phyloP scores from a whole-genome alignment of 805 yeast species.

The Zygosaccharomyces pseudorouxii region DNA sequence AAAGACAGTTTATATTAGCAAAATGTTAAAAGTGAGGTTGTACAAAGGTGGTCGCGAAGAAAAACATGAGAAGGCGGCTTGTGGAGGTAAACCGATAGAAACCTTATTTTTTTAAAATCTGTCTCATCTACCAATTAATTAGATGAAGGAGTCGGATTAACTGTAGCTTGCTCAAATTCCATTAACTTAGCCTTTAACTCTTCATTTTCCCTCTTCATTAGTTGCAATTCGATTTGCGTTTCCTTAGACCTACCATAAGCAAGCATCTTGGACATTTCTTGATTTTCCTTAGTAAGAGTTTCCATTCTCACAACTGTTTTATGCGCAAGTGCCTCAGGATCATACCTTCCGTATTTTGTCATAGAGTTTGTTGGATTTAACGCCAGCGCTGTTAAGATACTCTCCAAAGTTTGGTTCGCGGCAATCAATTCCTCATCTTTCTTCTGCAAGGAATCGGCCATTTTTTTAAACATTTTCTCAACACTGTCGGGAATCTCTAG shows the following conservation, averaged over 20 bases:
- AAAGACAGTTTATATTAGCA: constrained; percentile 3
- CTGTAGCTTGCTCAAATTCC: background rate
- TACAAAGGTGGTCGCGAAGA: background rate
- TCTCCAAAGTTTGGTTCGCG: constrained; percentile 59
- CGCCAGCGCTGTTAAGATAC: constrained; percentile 52
- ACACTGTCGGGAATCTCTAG: constrained; percentile 41
- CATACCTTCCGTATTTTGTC: constrained; percentile 58
- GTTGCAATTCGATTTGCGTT: constrained; percentile 59
- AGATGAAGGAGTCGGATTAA: background rate
- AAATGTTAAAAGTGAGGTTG: background rate
- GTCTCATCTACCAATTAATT: background rate
- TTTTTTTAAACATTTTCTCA: constrained; percentile 45
- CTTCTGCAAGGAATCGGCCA: constrained; percentile 45
- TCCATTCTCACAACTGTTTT: constrained; percentile 60
- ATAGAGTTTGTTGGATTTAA: constrained; percentile 45
- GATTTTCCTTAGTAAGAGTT: constrained; percentile 62
- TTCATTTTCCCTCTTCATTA: constrained; percentile 48
- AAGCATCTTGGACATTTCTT: constrained; percentile 61
- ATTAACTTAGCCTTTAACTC: constrained; percentile 38
- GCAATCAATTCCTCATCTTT: constrained; percentile 51
- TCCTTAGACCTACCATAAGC: constrained; percentile 76
- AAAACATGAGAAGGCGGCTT: background rate
- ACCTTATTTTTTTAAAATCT: background rate
- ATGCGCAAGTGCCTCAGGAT: constrained; percentile 71
- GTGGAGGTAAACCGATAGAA: background rate